Evolutionary conservation across 2,329 filamentous ascomycete genomes (phyloP).

Genomic region (Trichoderma harzianum): DNA sequence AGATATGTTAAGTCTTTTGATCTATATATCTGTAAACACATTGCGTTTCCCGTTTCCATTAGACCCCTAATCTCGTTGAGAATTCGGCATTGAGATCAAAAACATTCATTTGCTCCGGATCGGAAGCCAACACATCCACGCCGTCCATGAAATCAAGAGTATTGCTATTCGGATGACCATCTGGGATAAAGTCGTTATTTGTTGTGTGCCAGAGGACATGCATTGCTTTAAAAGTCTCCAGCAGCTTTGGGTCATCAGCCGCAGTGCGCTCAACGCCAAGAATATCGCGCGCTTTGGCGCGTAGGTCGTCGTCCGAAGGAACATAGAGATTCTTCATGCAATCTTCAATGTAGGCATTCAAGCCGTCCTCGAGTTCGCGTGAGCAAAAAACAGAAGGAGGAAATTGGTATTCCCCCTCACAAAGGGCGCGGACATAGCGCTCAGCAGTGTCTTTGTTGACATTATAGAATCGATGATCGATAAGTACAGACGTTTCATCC

Average conservation of each 20-base stretch:
- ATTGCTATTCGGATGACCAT: background rate
- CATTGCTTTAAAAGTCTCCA: slow-evolving; percentile 1
- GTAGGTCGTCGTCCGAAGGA: slow-evolving; percentile 6
- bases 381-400: slow-evolving; percentile 8
- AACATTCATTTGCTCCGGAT: background rate
- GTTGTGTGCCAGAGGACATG: background rate
- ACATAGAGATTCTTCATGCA: background rate
- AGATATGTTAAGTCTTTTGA: background rate
- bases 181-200: background rate
- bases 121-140: background rate
- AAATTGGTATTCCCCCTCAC: background rate
- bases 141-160: background rate
- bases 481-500: background rate
- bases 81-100: background rate
- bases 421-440: background rate
- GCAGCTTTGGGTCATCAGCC: background rate
- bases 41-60: too few relatives aligned
- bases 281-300: background rate
- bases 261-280: slow-evolving; percentile 3
- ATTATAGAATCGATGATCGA: background rate
- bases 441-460: slow-evolving; percentile 3
- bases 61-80: background rate
- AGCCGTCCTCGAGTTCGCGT: slow-evolving; percentile 1
- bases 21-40: background rate
- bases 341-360: slow-evolving; percentile 5